Base-by-base conservation (phyloP, 2,329 filamentous ascomycete species). In the Arthroderma sp. region DNA sequence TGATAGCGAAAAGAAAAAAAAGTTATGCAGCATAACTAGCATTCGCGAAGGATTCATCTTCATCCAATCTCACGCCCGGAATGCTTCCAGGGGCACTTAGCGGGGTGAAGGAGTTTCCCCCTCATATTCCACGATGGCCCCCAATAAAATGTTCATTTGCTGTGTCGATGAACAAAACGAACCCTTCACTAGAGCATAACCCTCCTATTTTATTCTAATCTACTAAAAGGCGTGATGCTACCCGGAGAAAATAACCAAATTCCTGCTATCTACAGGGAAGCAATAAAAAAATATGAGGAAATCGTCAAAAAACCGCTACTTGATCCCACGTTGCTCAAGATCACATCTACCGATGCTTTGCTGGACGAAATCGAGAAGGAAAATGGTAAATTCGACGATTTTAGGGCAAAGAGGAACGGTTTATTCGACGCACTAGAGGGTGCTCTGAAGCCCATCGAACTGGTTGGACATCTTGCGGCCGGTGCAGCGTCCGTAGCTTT, bases 401-500 rank as follows among this genome's bases (percentile, higher is more conserved):
- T 75, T 55, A 69, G 73, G 8, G 67, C 66, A 33, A 72, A 66
- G 56, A 64, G 67, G 0, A 67, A 70, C 25, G 61, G 59, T 15
- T 59, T 76, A 31, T 74, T 73, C 52, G 63, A 68, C 43, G 66
- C 65, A 19, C 54, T 75, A 44, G 35, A 56, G 35, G 47, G 38
- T 33, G 61, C 61, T 11, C 38, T 62, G 39, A 61, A 55, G 33
- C 74, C 75, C 0, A 62, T 77, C 13, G 72, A 77, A 60, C 54
- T 70, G 4, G 66, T 76, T 15, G 74, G 74, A 0, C 68, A 70
- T 28, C 66, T 74, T 8, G 65, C 71, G 15, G 66, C 69, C 8
- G 73, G 72, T 6, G 69, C 67, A 0, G 69, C 70, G 1, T 63
- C 66, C 11, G 70, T 73, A 5, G 67, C 66, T 2, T 77, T 77